Evolutionary conservation across 2,329 filamentous ascomycete genomes (phyloP), one percentile per base, ranked within the genome.

Genomic region (Colletotrichum sp.): DNA sequence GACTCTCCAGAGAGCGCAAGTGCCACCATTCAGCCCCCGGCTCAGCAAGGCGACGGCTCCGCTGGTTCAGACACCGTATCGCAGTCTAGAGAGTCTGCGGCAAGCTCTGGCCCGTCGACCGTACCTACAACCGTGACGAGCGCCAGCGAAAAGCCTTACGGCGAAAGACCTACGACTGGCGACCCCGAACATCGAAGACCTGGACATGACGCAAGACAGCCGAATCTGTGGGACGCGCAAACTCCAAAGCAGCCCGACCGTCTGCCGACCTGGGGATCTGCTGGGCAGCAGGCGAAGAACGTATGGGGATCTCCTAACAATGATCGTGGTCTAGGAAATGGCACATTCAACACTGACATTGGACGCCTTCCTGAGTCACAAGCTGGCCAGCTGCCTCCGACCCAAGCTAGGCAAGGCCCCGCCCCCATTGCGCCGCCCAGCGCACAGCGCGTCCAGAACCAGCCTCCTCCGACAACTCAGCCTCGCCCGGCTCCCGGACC

Each of bases 291-390:
- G 60, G 78, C 86, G 13, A 87, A 90, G 64, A 95, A 93, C 81
- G 93, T 96, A 21, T 96, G 94, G 94, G 94, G 92, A 21, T 92
- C 93, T 59, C 93, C 92, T n/a, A 91, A 92, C 71, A 93, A 91
- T 79, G 92, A 94, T 78, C 90, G 92, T 70, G 92, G 91, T 13
- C 91, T 96, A 24, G 94, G 94, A 5, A 96, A 96, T 82, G 94
- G 94, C 59, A 95, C 94, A 1, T 96, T 96, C 80, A 92, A 90
- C 72, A 88, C 91, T 15, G 91, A 92, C 78, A 87, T 93, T 67
- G 89, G 88, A 32, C 86, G 87, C 60, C 82, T 88, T 21, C 84
- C 89, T 15, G 85, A 86, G 10, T 74, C 84, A 5, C 82, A 84
- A 39, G 79, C 83, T 28, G 78, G 81, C 16, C 82, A 81, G 61